Percentiles rank a stretch among this genome's conserved stretches.
Conservation (phyloP, 2,329 filamentous ascomycete genomes). For the Neospermospora avenae region DNA sequence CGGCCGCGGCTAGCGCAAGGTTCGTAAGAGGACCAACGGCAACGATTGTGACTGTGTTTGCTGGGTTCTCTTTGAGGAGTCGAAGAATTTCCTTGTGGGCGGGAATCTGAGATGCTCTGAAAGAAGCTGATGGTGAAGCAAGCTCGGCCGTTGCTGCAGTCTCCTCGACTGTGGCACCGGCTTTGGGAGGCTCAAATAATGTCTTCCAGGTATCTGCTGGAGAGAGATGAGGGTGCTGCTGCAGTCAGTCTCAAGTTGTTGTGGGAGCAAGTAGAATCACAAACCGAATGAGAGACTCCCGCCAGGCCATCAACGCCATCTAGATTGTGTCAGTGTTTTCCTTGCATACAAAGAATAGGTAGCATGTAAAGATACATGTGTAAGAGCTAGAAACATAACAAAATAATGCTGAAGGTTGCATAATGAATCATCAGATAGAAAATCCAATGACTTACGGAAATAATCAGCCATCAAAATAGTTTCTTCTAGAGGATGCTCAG, state of each 20-base stretch:
- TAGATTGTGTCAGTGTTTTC: conserved; percentile 33
- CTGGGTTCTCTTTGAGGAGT: conserved; percentile 75
- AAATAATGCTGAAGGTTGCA: too few relatives aligned
- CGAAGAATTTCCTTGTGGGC: conserved; percentile 89
- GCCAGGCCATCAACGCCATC: conserved; percentile 76
- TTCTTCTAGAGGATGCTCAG: conserved; percentile 80
- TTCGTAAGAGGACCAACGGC: conserved; percentile 93
- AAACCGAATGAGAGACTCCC: conserved; percentile 62
- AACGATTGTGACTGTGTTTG: conserved; percentile 83
- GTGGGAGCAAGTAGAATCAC: conserved; percentile 18
- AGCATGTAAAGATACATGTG: background rate
- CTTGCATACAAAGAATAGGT: background rate
- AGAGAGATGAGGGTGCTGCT: conserved; percentile 67
- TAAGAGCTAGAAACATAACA: background rate
- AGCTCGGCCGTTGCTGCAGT: conserved; percentile 34
- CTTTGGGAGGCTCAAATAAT: conserved; percentile 53
- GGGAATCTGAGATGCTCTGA: conserved; percentile 69
- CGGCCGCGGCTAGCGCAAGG: conserved; percentile 79
- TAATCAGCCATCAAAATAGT: conserved; percentile 77
- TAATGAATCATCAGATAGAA: conserved; percentile 3
- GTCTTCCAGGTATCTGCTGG: conserved; percentile 72
- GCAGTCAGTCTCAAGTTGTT: conserved; percentile 17
- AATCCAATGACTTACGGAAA: conserved; percentile 65
- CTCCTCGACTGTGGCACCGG: conserved; percentile 45
- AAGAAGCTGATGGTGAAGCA: conserved; percentile 48